Evolutionary conservation across 2,329 filamentous ascomycete species (phyloP).

Genomic region (Monilinia polystroma): DNA sequence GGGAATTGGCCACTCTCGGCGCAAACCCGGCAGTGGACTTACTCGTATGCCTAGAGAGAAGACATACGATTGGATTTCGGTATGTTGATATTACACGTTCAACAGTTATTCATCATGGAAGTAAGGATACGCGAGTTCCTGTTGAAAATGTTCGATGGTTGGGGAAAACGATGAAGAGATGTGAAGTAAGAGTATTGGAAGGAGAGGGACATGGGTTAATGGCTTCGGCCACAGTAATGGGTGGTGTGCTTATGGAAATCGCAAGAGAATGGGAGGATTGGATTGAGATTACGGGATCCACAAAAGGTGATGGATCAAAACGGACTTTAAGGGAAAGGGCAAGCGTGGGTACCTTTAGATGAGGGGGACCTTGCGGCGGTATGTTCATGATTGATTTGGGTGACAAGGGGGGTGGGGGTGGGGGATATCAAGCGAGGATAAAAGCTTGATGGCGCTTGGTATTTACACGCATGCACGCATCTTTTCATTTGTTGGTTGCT

Average conservation of each 20-base stretch:
- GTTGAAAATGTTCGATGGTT: constrained; percentile 96
- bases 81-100: constrained; percentile 94
- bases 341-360: constrained; percentile 39
- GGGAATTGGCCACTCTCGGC: constrained; percentile 85
- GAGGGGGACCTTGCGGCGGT: constrained; percentile 7
- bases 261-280: constrained; percentile 91
- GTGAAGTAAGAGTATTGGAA: constrained; percentile 86
- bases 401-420: neutral
- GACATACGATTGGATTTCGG: constrained; percentile 89
- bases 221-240: constrained; percentile 93
- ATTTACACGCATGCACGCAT: neutral
- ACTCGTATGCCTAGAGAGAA: constrained; percentile 85
- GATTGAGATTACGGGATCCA: constrained; percentile 58
- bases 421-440: constrained; percentile 11
- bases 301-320: constrained; percentile 32
- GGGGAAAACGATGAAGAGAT: constrained; percentile 87
- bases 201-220: constrained; percentile 94
- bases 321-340: constrained; percentile 37
- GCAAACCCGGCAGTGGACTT: constrained; percentile 94
- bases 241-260: constrained; percentile 90
- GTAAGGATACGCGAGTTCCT: constrained; percentile 84
- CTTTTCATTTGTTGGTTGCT: constrained; percentile 15
- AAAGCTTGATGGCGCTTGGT: constrained; percentile 11
- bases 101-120: constrained; percentile 92
- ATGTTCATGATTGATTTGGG: constrained; percentile 15